Conservation (phyloP, 2,329 filamentous ascomycete species). For the Juglanconis sp. region DNA sequence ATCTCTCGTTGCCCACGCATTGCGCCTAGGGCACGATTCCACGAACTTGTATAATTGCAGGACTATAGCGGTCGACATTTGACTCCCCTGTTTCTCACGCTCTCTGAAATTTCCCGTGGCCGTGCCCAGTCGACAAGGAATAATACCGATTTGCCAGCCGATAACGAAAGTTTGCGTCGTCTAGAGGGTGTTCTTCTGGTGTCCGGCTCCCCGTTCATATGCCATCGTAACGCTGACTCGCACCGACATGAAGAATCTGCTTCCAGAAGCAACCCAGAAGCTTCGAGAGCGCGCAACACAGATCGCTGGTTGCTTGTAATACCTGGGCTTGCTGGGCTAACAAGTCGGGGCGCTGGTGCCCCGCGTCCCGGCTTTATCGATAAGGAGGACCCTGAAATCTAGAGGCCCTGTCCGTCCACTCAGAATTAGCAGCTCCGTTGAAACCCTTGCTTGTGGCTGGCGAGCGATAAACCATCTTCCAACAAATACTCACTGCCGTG, state of each 20-base stretch:
- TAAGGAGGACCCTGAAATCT: neutral
- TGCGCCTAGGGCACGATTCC: too few relatives aligned
- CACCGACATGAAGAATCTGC: neutral
- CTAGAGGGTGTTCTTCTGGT: neutral
- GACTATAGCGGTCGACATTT: neutral
- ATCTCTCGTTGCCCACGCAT: too few relatives aligned
- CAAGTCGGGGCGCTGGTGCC: neutral
- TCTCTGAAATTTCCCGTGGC: neutral
- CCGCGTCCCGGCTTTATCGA: neutral
- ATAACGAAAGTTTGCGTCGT: neutral
- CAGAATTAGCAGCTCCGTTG: neutral
- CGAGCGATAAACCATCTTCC: neutral
- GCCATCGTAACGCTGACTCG: neutral
- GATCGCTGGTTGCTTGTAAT: neutral
- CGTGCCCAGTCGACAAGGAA: too few relatives aligned
- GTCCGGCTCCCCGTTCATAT: neutral
- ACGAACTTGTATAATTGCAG: neutral
- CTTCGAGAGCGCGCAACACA: neutral
- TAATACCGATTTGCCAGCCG: neutral
- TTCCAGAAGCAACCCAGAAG: neutral
- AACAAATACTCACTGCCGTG: neutral
- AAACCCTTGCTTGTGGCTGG: neutral
- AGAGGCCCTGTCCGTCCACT: neutral
- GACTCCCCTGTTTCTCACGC: neutral
- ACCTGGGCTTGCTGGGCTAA: too few relatives aligned